Evolutionary conservation across 1,284 basidiomycete genomes (phyloP).

Genomic region (Melanopsichium pennsylvanicum): DNA sequence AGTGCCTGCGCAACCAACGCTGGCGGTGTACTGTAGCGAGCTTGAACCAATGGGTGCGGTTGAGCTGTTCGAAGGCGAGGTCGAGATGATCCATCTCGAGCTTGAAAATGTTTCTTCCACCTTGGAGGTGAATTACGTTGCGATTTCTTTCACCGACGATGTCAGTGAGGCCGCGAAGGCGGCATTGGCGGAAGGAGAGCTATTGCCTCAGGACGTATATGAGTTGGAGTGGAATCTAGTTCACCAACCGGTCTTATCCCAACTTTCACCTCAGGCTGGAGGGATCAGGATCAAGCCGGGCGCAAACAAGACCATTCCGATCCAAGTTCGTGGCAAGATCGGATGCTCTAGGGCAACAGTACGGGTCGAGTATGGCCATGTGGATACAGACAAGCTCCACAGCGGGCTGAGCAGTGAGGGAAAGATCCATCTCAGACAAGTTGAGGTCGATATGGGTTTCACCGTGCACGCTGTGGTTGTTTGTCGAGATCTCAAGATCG

Average conservation of each 20-base stretch:
- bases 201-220: constrained; percentile 84
- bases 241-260: constrained; percentile 76
- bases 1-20: constrained; percentile 82
- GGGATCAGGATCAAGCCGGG: constrained; percentile 72
- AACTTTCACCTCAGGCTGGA: background rate
- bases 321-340: constrained; percentile 84
- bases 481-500: constrained; percentile 67
- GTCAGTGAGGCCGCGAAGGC: constrained; percentile 79
- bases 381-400: constrained; percentile 62
- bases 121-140: constrained; percentile 82
- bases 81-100: constrained; percentile 80
- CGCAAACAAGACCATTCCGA: constrained; percentile 74
- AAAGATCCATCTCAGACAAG: constrained; percentile 80
- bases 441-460: constrained; percentile 83
- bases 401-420: constrained; percentile 45
- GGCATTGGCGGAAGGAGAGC: constrained; percentile 75
- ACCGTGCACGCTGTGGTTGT: constrained; percentile 93
- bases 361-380: constrained; percentile 82
- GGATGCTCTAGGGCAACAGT: constrained; percentile 83
- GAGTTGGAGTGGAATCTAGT: constrained; percentile 86
- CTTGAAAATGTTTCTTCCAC: constrained; percentile 78
- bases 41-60: constrained; percentile 82
- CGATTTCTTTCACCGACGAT: constrained; percentile 86
- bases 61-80: constrained; percentile 93
- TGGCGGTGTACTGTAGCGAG: constrained; percentile 84